Conservation (phyloP, 75 land plant genomes). For the Cunninghamia lanceolata region DNA sequence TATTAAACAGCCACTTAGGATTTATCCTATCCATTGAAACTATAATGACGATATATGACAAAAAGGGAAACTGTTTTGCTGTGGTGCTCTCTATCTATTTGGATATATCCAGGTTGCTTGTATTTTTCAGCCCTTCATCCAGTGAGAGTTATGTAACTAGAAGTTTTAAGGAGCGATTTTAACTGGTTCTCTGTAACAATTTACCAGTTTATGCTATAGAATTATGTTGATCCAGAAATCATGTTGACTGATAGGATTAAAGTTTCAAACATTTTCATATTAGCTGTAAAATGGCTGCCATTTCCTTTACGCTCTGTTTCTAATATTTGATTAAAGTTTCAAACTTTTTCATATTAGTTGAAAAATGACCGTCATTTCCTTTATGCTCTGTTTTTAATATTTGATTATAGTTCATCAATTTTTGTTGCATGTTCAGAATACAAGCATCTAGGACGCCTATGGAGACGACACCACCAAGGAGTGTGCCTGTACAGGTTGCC, state of each 20-base stretch:
- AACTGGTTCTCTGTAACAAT: background rate
- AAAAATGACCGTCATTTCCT: background rate
- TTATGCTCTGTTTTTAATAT: background rate
- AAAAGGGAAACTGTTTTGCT: no score
- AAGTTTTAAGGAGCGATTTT: background rate
- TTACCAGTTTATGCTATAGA: background rate
- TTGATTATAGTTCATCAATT: background rate
- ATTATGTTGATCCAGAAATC: background rate
- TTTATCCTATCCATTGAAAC: no score
- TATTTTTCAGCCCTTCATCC: background rate
- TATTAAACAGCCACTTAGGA: no score
- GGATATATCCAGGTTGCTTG: background rate
- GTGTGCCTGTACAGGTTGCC: conserved; percentile 88
- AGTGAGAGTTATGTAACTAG: background rate
- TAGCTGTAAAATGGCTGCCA: background rate
- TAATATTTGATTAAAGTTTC: background rate
- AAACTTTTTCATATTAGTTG: background rate
- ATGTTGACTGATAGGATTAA: background rate
- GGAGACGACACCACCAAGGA: conserved; percentile 19
- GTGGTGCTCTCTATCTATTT: background rate
- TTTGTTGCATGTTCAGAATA: background rate
- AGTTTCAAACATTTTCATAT: background rate
- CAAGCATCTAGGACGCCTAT: background rate
- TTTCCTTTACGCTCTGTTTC: background rate
- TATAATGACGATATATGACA: no score